Base-by-base conservation (phyloP, 495 filamentous ascomycete genomes). In the Penicillium pancosmium region DNA sequence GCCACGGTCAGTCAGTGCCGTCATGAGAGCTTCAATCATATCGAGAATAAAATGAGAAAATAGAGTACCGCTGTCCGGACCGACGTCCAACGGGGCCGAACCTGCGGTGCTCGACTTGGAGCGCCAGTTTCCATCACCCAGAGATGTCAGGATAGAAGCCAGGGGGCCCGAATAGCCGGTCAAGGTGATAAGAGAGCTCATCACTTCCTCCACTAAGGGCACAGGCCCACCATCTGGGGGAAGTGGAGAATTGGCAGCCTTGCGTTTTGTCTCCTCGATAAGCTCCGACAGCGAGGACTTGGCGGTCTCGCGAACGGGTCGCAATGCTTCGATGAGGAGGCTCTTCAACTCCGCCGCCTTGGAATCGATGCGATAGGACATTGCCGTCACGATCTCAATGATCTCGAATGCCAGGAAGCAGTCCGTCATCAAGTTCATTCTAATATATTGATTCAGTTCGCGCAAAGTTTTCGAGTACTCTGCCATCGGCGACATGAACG, bases 401-500 rank as follows among this genome's bases (percentile, higher is more conserved):
- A 98, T 92, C 68, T 99, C 94, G 69, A 95, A 99, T 4, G 92
- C 92, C 23, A 99, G 82, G 69, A 90, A 99, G 75, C 95, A 97
- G 73, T 99, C 94, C 1, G 92, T 98, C 64, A 84, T 86, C 41
- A 97, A 78, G 67, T 97, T 92, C 33, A 83, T 70, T 68, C 89
- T 89, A 70, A 98, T 92, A 68, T 97, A 92, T 36, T 84, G 80
- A 71, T 98, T 96, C 23, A 99, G 79, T 62, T 97, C 94, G 12
- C 87, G 84, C 27, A 99, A 73, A 0, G 95, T 97, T 64, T 91
- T 86, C 25, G 89, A 84, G 67, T 97, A 88, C 59, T 96, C 91
- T 1, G 83, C 81, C 64, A 98, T 82, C 27, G 92, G 81, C 19
- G 81, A 75, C 55, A 88, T 84, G 65, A 88, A 92, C 5, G 93